Conservation (phyloP, 371 early-diverging fungal species). For the Rhizopus sp. region DNA sequence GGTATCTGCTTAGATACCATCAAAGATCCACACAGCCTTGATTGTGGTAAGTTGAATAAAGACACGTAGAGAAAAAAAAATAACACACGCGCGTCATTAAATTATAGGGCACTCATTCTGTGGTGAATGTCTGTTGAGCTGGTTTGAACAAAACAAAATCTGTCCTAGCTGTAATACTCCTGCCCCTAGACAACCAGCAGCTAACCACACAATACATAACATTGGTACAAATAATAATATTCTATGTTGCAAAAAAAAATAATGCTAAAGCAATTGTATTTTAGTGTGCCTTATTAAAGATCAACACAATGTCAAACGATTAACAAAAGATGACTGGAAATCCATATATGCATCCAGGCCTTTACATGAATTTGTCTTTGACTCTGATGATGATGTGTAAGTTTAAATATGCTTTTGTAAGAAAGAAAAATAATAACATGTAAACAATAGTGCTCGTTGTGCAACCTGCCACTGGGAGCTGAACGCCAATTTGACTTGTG, state of each 20-base stretch:
- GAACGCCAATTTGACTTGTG: constrained; percentile 10
- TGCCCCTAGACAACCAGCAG: constrained; percentile 10
- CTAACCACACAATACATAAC: constrained; percentile 7
- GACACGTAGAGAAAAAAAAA: background rate
- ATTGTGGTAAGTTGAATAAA: constrained; percentile 8
- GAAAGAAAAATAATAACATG: background rate
- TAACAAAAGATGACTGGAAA: constrained; percentile 9
- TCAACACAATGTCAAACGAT: constrained; percentile 1
- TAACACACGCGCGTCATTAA: background rate
- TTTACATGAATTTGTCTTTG: background rate
- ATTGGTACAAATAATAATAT: constrained; percentile 5
- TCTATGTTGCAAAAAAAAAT: background rate
- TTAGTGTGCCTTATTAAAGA: background rate
- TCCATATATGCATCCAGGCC: constrained; percentile 2
- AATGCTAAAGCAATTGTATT: background rate
- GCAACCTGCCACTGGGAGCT: constrained; percentile 21
- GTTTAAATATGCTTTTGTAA: background rate
- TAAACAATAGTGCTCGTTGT: constrained; percentile 13
- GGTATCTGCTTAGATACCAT: constrained; percentile 5
- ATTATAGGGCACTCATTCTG: constrained; percentile 13
- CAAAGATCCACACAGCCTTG: constrained; percentile 6
- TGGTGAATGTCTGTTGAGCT: constrained; percentile 10
- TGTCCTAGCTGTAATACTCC: constrained; percentile 16
- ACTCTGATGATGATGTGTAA: constrained; percentile 14
- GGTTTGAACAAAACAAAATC: constrained; percentile 9